Evolutionary conservation across 192 early-diverging fungal genomes (phyloP), one percentile per base, ranked within the genome.

Genomic region (Gryganskiella cystojenkinii): DNA sequence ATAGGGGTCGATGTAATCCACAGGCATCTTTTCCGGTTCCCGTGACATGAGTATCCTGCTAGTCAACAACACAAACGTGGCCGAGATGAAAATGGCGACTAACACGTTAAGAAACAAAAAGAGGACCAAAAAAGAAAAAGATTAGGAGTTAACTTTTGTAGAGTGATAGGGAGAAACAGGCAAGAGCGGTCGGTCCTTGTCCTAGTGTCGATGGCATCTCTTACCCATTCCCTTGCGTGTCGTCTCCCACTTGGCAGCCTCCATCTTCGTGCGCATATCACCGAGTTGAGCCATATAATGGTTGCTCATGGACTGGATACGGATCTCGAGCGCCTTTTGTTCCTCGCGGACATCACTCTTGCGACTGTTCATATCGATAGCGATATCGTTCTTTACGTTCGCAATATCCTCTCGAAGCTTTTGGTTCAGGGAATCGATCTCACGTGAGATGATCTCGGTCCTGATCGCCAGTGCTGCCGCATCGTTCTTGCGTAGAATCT

Each of bases 341-440:
- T 92, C 86, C 55, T 93, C 92, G 24, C 89, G 83, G 9, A 87
- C 87, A 42, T 98, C 96, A 46, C 92, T 88, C 69, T 93, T 94
- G 67, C 93, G 91, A 70, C 92, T 93, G 79, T 95, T 98, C 79
- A 98, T 80, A 69, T 98, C 96, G 61, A 98, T 90, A 24, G 90
- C 84, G 46, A 98, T 90, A n/a, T 96, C 94, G 15, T 90, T 86
- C 64, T 93, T 93, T 79, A 96, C 73, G 31, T 87, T 87, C 5
- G 88, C 86, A 22, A 94, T 84, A 46, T 92, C 87, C 50, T 98
- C 96, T n/a, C 88, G 83, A 35, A 93, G 81, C 37, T 86, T 86
- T 50, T 92, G 92, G 40, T 84, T 86, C 62, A 96, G 60, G 0
- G 88, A 86, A 57, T 96, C 94, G 22, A 95, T 87, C 56, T 95